phyloP scores from a whole-genome alignment of 176 grass and related monocot species.

The Chloris gayana region DNA sequence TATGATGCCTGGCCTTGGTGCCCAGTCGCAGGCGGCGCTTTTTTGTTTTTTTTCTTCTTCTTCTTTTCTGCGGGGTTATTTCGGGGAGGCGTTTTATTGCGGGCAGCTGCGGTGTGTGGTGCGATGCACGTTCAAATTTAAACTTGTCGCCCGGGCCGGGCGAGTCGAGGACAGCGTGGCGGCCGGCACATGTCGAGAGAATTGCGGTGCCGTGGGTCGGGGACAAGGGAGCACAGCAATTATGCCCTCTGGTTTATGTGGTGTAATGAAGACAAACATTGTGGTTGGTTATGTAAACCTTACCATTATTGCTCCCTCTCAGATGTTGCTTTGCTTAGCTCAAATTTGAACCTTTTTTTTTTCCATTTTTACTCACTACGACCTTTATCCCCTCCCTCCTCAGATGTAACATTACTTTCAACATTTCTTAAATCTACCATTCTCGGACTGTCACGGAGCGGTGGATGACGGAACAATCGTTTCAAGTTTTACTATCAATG shows the following conservation, averaged over 20 bases:
- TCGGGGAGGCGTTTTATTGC: background rate
- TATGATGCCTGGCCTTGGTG: background rate
- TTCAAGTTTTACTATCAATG: too few species aligned
- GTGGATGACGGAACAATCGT: too few species aligned
- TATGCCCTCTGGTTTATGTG: background rate
- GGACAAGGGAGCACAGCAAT: background rate
- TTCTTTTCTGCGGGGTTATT: background rate
- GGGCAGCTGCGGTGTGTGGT: background rate
- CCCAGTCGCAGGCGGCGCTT: background rate
- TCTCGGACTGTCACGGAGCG: too few species aligned
- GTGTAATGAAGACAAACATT: background rate
- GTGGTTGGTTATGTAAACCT: background rate
- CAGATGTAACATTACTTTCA: background rate
- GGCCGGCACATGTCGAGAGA: background rate
- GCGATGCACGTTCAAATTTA: conserved; percentile 46
- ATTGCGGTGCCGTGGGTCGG: background rate
- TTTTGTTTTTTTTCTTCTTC: conserved; percentile 5
- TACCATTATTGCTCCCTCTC: too few species aligned
- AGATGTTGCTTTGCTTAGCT: too few species aligned
- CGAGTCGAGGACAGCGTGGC: background rate
- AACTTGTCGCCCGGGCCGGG: background rate
- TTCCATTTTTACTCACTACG: too few species aligned
- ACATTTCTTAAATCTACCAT: background rate
- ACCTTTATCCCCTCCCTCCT: background rate
- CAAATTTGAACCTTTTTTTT: too few species aligned